These are phyloP conservation scores for Geotrichum ghanense DNA, from an alignment of 805 yeast genomes.

Conservation along the genomic window DNA sequence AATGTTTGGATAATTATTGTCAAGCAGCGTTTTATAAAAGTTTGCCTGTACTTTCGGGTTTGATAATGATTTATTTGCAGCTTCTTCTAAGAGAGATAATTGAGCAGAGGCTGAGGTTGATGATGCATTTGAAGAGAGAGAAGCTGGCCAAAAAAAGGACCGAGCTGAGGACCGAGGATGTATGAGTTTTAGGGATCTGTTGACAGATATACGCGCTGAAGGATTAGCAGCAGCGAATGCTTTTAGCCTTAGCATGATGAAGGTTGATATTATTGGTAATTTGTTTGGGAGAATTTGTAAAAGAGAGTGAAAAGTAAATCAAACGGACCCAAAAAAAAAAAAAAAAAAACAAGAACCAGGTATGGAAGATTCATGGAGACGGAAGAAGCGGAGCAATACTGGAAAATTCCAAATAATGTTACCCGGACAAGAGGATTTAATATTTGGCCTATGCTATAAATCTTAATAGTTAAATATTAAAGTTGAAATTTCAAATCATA, in stretches of 20 bases:
- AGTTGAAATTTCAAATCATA: too few relatives aligned
- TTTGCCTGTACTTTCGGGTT: conserved; percentile 70
- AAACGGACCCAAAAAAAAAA: too few relatives aligned
- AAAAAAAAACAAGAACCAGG: too few relatives aligned
- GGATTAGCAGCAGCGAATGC: conserved; percentile 1
- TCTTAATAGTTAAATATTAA: too few relatives aligned
- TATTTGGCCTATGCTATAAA: too few relatives aligned
- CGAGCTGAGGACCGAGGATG: background rate
- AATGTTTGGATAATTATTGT: conserved; percentile 85
- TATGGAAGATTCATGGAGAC: too few relatives aligned
- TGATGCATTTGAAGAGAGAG: conserved; percentile 4
- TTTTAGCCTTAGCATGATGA: background rate
- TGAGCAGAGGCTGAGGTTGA: conserved; percentile 6
- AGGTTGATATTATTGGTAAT: too few relatives aligned
- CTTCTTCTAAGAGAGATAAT: conserved; percentile 60
- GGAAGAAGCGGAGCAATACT: too few relatives aligned
- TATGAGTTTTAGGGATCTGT: conserved; percentile 11
- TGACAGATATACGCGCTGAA: background rate
- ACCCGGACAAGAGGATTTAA: too few relatives aligned
- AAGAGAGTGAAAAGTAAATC: too few relatives aligned
- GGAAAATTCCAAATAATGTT: too few relatives aligned
- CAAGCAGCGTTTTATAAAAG: conserved; percentile 64
- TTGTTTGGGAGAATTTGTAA: too few relatives aligned
- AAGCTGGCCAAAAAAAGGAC: conserved; percentile 3
- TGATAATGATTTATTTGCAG: conserved; percentile 66